phyloP scores from a whole-genome alignment of 495 filamentous ascomycete genomes.

The Glutinoglossum americanum region DNA sequence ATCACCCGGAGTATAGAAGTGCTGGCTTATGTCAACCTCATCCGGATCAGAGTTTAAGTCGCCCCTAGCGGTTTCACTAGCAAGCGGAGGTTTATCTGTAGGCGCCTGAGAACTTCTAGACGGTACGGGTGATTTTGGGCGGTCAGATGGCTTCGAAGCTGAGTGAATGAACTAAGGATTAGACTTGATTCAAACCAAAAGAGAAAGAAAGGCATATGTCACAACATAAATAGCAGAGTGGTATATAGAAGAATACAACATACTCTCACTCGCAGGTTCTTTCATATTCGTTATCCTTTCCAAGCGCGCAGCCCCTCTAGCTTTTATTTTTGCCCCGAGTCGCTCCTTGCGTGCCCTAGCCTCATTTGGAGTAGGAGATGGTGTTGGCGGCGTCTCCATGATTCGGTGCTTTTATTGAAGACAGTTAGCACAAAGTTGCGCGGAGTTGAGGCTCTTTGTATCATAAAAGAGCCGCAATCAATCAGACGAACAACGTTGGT shows the following conservation, averaged over 20 bases:
- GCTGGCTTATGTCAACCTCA: constrained; percentile 50
- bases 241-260: constrained; percentile 8
- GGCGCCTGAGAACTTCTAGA: not conserved
- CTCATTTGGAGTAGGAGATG: not conserved
- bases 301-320: constrained; percentile 55
- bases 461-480: not conserved
- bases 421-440: not conserved
- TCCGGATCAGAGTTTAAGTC: constrained; percentile 32
- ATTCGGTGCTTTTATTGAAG: not conserved
- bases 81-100: not conserved
- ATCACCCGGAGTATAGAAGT: constrained; percentile 24
- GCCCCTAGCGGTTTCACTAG: not conserved
- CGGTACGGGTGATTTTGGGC: not conserved
- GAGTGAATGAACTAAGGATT: not conserved
- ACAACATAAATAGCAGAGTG: not conserved
- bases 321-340: constrained; percentile 23
- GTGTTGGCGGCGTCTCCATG: constrained; percentile 1
- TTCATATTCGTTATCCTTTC: constrained; percentile 66
- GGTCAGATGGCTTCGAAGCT: not conserved
- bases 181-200: not conserved
- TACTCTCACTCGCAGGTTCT: constrained; percentile 26
- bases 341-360: constrained; percentile 9
- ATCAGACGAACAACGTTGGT: too few relatives aligned
- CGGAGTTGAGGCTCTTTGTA: not conserved
- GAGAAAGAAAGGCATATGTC: not conserved